phyloP scores from a whole-genome alignment of 192 early-diverging fungal genomes.

The Coemansia sp. region DNA sequence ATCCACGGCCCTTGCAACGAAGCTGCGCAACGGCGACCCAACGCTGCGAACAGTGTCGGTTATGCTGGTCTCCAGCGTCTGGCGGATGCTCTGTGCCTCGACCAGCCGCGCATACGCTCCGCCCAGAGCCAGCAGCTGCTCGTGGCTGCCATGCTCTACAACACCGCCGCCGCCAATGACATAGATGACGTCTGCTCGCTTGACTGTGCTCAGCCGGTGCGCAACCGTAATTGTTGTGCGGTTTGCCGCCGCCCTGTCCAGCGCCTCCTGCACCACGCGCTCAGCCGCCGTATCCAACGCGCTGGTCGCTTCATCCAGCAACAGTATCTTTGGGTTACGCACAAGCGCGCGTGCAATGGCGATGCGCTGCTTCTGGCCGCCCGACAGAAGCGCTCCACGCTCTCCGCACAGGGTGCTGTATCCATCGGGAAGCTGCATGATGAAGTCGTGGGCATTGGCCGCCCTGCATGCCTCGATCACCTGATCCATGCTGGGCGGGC shows the following conservation, averaged over 20 bases:
- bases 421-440: constrained; percentile 68
- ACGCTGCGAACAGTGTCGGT: neutral
- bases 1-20: neutral
- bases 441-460: constrained; percentile 80
- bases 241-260: constrained; percentile 72
- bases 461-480: constrained; percentile 65
- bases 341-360: constrained; percentile 93
- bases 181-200: constrained; percentile 83
- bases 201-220: constrained; percentile 87
- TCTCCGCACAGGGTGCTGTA: constrained; percentile 93
- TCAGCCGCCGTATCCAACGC: constrained; percentile 84
- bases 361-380: constrained; percentile 96
- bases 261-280: constrained; percentile 78
- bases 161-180: constrained; percentile 75
- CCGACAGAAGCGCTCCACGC: constrained; percentile 76
- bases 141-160: constrained; percentile 78
- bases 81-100: constrained; percentile 62
- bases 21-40: constrained; percentile 3
- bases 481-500: constrained; percentile 71
- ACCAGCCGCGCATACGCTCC: constrained; percentile 58
- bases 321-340: constrained; percentile 82
- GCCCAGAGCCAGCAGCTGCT: constrained; percentile 62
- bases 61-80: constrained; percentile 34
- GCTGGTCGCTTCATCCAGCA: constrained; percentile 89
- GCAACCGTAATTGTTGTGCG: constrained; percentile 93